A percentile compares a stretch with the other conserved stretches of the same genome.
Conservation (phyloP, 208 protist species). For the Wallacemonas sp. region DNA sequence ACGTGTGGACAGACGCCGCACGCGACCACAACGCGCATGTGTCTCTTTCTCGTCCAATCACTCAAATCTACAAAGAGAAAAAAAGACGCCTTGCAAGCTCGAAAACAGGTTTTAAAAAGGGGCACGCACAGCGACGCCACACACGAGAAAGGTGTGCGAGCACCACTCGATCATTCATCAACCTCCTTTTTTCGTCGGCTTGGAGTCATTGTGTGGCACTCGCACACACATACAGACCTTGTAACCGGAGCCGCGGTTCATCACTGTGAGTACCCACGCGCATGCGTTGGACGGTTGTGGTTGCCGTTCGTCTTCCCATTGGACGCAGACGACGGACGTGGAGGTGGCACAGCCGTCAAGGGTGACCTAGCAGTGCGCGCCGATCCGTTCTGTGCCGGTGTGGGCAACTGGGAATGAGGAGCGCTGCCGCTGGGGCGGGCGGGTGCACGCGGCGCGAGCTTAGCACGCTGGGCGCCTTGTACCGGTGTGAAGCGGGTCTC, state of each 20-base stretch:
- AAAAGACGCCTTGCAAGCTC: too few species aligned
- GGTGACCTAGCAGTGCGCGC: not conserved
- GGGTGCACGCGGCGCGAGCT: not conserved
- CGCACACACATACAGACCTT: too few species aligned
- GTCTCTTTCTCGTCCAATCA: too few species aligned
- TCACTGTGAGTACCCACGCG: conserved; percentile 33
- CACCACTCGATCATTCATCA: too few species aligned
- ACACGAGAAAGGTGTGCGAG: too few species aligned
- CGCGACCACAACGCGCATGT: too few species aligned
- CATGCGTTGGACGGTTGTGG: conserved; percentile 8
- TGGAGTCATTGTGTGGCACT: not conserved
- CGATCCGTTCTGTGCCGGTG: not conserved
- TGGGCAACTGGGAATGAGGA: not conserved
- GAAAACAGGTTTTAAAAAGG: too few species aligned
- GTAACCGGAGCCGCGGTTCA: too few species aligned
- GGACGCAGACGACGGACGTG: conserved; percentile 18
- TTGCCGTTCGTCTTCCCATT: conserved; percentile 4
- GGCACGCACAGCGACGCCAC: too few species aligned
- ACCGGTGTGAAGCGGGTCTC: conserved; percentile 9
- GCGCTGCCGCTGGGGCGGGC: not conserved
- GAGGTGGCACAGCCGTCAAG: conserved; percentile 4
- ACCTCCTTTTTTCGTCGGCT: too few species aligned
- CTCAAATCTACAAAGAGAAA: too few species aligned
- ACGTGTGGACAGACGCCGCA: too few species aligned
- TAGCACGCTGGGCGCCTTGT: not conserved